Evolutionary conservation across 108 stramenopile genomes (phyloP), one percentile per base, ranked within the genome.

Genomic region (Cylindrotheca fusiformis): DNA sequence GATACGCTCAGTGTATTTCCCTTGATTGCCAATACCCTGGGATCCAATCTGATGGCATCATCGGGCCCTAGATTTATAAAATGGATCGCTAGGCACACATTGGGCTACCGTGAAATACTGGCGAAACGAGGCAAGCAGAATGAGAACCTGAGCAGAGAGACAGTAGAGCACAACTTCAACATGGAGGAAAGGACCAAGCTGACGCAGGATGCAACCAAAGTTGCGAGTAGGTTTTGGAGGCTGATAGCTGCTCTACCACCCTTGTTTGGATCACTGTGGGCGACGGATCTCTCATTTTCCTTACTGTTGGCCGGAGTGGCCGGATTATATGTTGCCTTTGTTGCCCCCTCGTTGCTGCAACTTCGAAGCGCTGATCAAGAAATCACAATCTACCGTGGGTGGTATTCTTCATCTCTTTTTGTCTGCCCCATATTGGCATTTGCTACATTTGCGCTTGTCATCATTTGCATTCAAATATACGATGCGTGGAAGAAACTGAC

Each of bases 21-120:
- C 20, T 68, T 83, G 26, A 83, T 78, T 60, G 82, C 82, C 12
- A 76, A 60, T 63, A 78, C 76, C 22, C 58, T 83, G 48, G 82
- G 82, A 8, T 76, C 76, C 59, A 79, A 76, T 63, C 30, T 75
- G 0, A 17, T 36, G 20, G 64, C 71, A 26, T 4, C 70, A 18
- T 12, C 44, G 0, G 53, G 53, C 12, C 48, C 65, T 4, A 10
- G n/a, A 2, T 45, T 57, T 30, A 44, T 68, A 2, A 63, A 57
- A 58, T n/a, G n/a, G n/a, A n/a, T n/a, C n/a, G n/a, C n/a, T n/a
- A n/a, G n/a, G n/a, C n/a, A n/a, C n/a, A n/a, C n/a, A n/a, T n/a
- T n/a, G n/a, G n/a, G n/a, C n/a, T n/a, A n/a, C n/a, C n/a, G n/a
- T n/a, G n/a, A n/a, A n/a, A 30, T 25, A 26, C 46, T 75, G 14